phyloP scores from a whole-genome alignment of 2,329 filamentous ascomycete genomes.

The Monilinia fructicola region DNA sequence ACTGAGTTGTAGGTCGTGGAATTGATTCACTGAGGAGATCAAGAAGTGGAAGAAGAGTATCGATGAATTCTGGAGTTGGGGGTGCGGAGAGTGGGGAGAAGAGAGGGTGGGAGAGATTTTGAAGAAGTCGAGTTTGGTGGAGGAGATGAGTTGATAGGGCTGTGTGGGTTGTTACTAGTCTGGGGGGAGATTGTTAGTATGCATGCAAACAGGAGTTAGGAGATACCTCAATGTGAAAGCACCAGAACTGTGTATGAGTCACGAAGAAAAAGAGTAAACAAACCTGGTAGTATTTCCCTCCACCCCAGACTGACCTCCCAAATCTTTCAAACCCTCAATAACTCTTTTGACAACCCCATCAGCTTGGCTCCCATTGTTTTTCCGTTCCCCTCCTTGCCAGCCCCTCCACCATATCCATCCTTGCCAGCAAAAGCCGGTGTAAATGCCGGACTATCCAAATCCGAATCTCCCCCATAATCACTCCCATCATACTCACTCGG shows the following conservation, averaged over 20 bases:
- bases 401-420: conserved; percentile 71
- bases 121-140: conserved; percentile 73
- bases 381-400: conserved; percentile 66
- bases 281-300: conserved; percentile 72
- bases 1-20: conserved; percentile 61
- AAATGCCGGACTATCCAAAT: conserved; percentile 68
- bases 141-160: conserved; percentile 72
- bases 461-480: conserved; percentile 71
- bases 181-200: conserved; percentile 41
- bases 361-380: conserved; percentile 61
- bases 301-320: conserved; percentile 71
- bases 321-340: conserved; percentile 66
- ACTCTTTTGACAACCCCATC: conserved; percentile 69
- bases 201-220: neutral
- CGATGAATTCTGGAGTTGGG: conserved; percentile 63
- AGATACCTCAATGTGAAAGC: neutral
- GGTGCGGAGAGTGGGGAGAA: conserved; percentile 66
- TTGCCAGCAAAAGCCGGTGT: conserved; percentile 63
- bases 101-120: conserved; percentile 69
- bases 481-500: conserved; percentile 68
- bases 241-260: too few relatives aligned
- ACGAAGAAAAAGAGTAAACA: conserved; percentile 30
- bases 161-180: conserved; percentile 72
- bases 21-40: conserved; percentile 64
- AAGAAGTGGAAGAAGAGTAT: conserved; percentile 68